A percentile compares a stretch with the other conserved stretches of the same genome.
phyloP scores from a whole-genome alignment of 768 basidiomycete genomes.

The Boletales sp. region DNA sequence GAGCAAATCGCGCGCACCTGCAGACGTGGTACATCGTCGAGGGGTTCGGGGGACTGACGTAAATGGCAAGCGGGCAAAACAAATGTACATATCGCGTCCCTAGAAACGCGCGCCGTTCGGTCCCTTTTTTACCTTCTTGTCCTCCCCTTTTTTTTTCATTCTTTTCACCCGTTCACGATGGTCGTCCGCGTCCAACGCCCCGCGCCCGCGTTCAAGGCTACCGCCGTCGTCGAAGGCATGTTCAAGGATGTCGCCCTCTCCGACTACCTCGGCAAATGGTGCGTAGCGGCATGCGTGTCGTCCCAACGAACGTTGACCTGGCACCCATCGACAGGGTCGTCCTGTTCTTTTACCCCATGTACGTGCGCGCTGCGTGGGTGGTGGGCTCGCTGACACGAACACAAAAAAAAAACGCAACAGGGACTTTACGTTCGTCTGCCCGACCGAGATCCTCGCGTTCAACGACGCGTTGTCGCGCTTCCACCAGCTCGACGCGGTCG shows the following conservation, averaged over 20 bases:
- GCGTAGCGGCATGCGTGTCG: not conserved
- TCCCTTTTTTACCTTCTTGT: not conserved
- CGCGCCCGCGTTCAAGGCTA: conserved; percentile 75
- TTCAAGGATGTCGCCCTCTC: conserved; percentile 77
- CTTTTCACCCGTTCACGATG: conserved; percentile 17
- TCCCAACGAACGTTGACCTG: not conserved
- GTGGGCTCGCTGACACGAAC: no score
- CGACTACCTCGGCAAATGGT: conserved; percentile 84
- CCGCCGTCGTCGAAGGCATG: conserved; percentile 69
- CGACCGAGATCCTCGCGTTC: conserved; percentile 95
- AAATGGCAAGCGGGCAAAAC: conserved; percentile 12
- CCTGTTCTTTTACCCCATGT: conserved; percentile 93
- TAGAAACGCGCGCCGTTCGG: conserved; percentile 10
- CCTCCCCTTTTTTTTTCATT: not conserved
- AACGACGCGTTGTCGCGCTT: conserved; percentile 82
- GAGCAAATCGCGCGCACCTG: not conserved
- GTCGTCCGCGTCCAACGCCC: conserved; percentile 73
- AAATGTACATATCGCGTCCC: conserved; percentile 29
- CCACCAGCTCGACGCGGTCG: conserved; percentile 64
- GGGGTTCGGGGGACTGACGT: not conserved
- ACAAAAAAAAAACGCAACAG: conserved; percentile 38
- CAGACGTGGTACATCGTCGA: no score
- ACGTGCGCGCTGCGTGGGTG: not conserved
- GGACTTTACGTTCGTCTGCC: conserved; percentile 89
- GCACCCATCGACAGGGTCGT: conserved; percentile 62